Percentiles rank a stretch among this genome's conserved stretches.
Conservation (phyloP, 139 green algal species). For the Haematococcus lacustris region DNA sequence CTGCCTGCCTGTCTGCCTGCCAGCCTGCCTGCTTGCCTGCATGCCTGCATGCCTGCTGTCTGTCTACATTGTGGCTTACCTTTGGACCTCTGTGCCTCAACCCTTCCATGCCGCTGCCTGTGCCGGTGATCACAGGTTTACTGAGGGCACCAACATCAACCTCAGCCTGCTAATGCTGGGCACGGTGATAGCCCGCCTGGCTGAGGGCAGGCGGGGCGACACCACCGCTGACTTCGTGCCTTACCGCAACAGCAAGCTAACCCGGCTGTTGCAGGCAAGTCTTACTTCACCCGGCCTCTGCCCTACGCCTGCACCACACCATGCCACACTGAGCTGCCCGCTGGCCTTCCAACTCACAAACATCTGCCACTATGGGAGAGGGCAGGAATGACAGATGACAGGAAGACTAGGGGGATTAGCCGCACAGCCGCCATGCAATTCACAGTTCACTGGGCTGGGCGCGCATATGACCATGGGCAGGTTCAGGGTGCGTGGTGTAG, state of each 20-base stretch:
- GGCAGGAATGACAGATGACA: no score
- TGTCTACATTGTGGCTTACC: constrained; percentile 18
- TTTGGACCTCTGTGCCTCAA: constrained; percentile 32
- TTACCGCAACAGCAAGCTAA: constrained; percentile 66
- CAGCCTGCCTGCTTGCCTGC: constrained; percentile 40
- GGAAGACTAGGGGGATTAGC: no score
- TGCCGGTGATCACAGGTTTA: constrained; percentile 7
- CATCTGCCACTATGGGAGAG: no score
- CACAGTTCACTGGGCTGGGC: no score
- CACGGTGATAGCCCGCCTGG: constrained; percentile 36
- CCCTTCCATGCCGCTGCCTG: constrained; percentile 18
- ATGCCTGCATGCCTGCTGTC: neutral
- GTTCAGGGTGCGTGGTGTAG: no score
- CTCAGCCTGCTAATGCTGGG: constrained; percentile 39
- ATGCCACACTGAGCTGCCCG: no score
- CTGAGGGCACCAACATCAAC: constrained; percentile 48
- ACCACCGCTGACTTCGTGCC: constrained; percentile 55
- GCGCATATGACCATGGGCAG: no score
- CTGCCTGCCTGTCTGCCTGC: constrained; percentile 12
- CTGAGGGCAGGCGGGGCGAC: constrained; percentile 15
- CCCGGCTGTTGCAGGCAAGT: constrained; percentile 41
- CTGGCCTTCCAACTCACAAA: no score
- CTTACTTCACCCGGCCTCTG: no score
- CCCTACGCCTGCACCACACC: no score
- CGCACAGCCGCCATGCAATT: no score